Evolutionary conservation across 2,329 filamentous ascomycete genomes (phyloP), one percentile per base, ranked within the genome.

Genomic region (Aureobasidium sp.): DNA sequence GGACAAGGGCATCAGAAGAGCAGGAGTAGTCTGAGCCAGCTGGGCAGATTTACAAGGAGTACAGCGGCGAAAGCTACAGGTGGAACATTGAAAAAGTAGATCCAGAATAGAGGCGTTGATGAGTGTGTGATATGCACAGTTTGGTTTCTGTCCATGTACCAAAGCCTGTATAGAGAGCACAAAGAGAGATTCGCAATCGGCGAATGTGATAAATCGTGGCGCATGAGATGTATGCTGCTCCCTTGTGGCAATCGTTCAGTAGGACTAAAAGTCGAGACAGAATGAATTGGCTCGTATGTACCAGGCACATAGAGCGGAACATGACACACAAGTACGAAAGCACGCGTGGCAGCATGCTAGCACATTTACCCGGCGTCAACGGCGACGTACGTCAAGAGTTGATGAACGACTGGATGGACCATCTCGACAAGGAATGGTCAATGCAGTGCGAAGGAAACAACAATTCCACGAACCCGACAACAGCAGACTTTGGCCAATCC

Each of bases 41-140:
- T 80, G 11, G 77, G 77, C 5, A 67, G 77, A 34, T 76, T 79
- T 58, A 73, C 76, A n/a, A 74, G 75, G 37, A 60, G 47, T 29
- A 51, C 57, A 13, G 57, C 57, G 27, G 57, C 45, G 2, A 60
- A 60, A 29, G 57, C 57, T 16, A 51, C 57, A 5, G 57, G 57
- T 13, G 47, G 45, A 6, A 21, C 36, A n/a, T 25, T 42, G 36
- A 50, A 51, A n/a, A 50, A 50, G 37, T 59, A 47, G 39, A 21
- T 21, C 21, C 21, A 21, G 21, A 21, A 21, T 21, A 21, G 21
- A 21, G 21, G 21, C 21, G 21, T 21, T 21, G 21, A 21, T 21
- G 21, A 21, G 21, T 21, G 21, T 21, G 21, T 21, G 21, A 21
- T 21, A 21, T 21, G 21, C 21, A 21, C 21, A 21, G 21, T 21